These are phyloP conservation scores for Penicillium expansum DNA, from an alignment of 2,329 filamentous ascomycete genomes.

Conservation along the genomic window DNA sequence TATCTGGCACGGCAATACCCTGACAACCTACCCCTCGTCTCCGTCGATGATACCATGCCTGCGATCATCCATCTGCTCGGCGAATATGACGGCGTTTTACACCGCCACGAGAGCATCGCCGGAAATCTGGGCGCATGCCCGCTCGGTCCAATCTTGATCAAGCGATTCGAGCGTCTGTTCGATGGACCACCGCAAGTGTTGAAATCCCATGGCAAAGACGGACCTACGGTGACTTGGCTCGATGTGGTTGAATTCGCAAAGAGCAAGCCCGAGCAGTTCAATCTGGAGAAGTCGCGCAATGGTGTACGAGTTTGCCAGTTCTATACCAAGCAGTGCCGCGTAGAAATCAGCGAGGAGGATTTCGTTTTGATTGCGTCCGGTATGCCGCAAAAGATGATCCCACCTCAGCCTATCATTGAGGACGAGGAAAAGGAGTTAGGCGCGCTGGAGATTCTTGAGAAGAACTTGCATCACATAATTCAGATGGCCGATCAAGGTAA, in stretches of 20 bases:
- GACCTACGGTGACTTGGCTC: conserved; percentile 70
- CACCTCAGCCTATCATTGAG: conserved; percentile 75
- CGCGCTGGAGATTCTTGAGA: conserved; percentile 79
- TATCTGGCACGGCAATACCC: conserved; percentile 63
- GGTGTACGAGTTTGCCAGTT: conserved; percentile 75
- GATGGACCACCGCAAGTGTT: conserved; percentile 71
- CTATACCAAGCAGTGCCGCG: conserved; percentile 72
- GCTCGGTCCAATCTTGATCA: conserved; percentile 76
- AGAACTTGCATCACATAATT: conserved; percentile 71
- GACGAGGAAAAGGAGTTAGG: conserved; percentile 83
- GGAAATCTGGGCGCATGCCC: conserved; percentile 81
- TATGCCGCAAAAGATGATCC: conserved; percentile 76
- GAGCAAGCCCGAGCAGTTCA: conserved; percentile 74
- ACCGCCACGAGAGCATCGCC: conserved; percentile 81
- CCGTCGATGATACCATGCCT: conserved; percentile 66
- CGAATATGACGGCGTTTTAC: conserved; percentile 81
- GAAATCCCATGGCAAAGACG: conserved; percentile 61
- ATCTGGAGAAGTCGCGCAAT: conserved; percentile 65
- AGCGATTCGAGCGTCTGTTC: conserved; percentile 82
- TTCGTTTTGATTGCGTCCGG: conserved; percentile 80
- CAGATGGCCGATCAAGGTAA: conserved; percentile 74
- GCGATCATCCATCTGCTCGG: conserved; percentile 70
- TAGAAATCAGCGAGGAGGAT: conserved; percentile 86
- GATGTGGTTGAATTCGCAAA: conserved; percentile 83
- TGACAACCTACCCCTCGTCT: conserved; percentile 61